Percentiles rank a stretch among this genome's conserved stretches.
Evolutionary conservation across 495 filamentous ascomycete species (phyloP).

Genomic region (Xylaria sp.): DNA sequence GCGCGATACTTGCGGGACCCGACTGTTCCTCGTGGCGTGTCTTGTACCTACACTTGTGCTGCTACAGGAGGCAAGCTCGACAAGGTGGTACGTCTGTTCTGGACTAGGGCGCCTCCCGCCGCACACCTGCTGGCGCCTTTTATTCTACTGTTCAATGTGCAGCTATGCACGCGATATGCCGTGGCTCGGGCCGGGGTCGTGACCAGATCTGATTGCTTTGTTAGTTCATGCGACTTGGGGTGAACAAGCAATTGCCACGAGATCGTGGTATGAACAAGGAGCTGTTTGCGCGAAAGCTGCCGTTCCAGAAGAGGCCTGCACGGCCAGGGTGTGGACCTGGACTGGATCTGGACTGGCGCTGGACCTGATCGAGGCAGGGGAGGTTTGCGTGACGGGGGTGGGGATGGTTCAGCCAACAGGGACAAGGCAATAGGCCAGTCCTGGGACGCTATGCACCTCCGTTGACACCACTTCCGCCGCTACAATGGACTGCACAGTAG

Average conservation of each 20-base stretch:
- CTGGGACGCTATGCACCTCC: constrained; percentile 22
- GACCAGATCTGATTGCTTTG: constrained; percentile 13
- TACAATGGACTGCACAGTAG: constrained; percentile 10
- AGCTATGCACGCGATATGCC: not conserved
- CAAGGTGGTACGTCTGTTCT: not conserved
- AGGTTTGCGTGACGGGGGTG: constrained; percentile 18
- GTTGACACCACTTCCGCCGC: constrained; percentile 25
- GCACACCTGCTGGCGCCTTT: not conserved
- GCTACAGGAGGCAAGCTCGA: not conserved
- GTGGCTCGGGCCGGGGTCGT: constrained; percentile 10
- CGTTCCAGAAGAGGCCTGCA: constrained; percentile 10
- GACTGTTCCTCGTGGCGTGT: constrained; percentile 22
- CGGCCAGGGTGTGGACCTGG: constrained; percentile 17
- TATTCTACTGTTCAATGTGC: not conserved
- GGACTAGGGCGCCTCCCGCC: constrained; percentile 9
- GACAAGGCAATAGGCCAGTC: constrained; percentile 5
- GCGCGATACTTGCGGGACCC: constrained; percentile 18
- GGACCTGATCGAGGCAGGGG: constrained; percentile 14
- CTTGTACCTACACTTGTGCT: not conserved
- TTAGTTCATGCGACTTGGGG: constrained; percentile 20
- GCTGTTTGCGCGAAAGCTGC: constrained; percentile 5
- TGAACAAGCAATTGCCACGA: constrained; percentile 16
- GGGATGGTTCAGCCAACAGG: constrained; percentile 4
- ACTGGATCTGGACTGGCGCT: constrained; percentile 18
- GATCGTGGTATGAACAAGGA: not conserved